Base-by-base conservation (phyloP, 495 filamentous ascomycete species). In the Parathielavia appendiculata region DNA sequence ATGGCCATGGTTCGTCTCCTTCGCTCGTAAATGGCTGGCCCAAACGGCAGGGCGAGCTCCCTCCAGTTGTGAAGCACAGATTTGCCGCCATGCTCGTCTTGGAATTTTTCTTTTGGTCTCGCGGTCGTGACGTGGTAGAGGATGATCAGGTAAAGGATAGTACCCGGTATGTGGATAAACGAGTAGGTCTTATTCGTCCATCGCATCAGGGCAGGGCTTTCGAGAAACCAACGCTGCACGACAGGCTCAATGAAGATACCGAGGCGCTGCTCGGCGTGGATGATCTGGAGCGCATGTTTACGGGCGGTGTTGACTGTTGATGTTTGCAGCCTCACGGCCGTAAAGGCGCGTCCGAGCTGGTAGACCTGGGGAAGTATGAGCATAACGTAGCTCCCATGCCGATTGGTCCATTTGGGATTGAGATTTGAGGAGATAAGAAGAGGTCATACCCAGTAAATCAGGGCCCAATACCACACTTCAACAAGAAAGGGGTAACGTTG, bases 121-220 rank as follows among this genome's bases (percentile, higher is more conserved):
- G 80, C 78, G 48, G 79, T 84, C 9, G 84, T 87, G 62, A 82
- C 82, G 69, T 87, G 84, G 68, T 83, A 88, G 7, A 89, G 75
- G 68, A 80, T 82, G 56, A 86, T 80, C 23, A 88, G 75, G 66
- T 85, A 88, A 12, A 72, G 68, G 19, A 89, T 89, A 4, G 88
- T 90, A 14, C 86, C 87, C 0, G 87, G 88, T 55, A 92, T 91
- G 69, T 91, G 88, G 61, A 92, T 89, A 63, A 90, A 90, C 1
- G 86, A 89, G 66, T 91, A 91, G 14, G 81, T 80, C 66, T 83
- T 77, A 63, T 91, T 91, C 62, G 67, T 75, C 71, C 60, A 71
- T 32, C 53, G 61, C 60, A 66, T 62, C 41, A 68, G 64, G 43
- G 50, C 56, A 6, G 66, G 68, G 48, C 59, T 59, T 17, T 56